These are phyloP conservation scores for Crotalaria pallida DNA, from an alignment of 306 rosid genomes.

Conservation along the genomic window DNA sequence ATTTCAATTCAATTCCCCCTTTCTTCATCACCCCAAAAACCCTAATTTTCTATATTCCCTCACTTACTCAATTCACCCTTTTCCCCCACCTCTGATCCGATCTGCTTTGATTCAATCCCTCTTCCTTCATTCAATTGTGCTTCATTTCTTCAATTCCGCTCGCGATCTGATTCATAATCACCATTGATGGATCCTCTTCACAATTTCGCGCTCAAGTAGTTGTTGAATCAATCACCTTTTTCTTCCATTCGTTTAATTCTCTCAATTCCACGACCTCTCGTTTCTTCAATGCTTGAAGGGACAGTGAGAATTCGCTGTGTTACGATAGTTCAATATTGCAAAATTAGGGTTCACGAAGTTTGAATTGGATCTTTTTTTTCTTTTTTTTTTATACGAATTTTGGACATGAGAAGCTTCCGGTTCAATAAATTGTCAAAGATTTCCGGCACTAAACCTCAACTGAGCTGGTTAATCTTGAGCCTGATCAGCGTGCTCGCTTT, in stretches of 20 bases:
- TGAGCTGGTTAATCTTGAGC: conserved; percentile 70
- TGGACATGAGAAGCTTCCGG: conserved; percentile 94
- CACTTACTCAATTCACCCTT: no score
- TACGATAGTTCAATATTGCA: conserved; percentile 40
- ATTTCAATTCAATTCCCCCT: conserved; percentile 41
- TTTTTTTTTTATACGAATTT: no score
- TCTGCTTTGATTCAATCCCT: conserved; percentile 18
- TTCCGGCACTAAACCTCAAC: conserved; percentile 67
- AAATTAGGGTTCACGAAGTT: conserved; percentile 39
- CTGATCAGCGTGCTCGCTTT: conserved; percentile 63
- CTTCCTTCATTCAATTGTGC: neutral
- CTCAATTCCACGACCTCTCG: conserved; percentile 3
- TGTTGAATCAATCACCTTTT: conserved; percentile 10
- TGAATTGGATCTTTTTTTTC: neutral
- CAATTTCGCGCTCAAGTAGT: neutral
- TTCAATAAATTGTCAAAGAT: conserved; percentile 55
- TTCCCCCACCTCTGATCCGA: conserved; percentile 33
- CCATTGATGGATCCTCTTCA: conserved; percentile 17
- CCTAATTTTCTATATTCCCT: conserved; percentile 44
- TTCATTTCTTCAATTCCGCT: conserved; percentile 31
- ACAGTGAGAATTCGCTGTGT: conserved; percentile 37
- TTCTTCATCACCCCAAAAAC: conserved; percentile 37
- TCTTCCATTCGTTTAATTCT: neutral
- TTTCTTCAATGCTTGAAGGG: conserved; percentile 56
- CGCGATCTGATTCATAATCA: conserved; percentile 37